Conservation (phyloP, 768 basidiomycete species). For the Russula lepida region DNA sequence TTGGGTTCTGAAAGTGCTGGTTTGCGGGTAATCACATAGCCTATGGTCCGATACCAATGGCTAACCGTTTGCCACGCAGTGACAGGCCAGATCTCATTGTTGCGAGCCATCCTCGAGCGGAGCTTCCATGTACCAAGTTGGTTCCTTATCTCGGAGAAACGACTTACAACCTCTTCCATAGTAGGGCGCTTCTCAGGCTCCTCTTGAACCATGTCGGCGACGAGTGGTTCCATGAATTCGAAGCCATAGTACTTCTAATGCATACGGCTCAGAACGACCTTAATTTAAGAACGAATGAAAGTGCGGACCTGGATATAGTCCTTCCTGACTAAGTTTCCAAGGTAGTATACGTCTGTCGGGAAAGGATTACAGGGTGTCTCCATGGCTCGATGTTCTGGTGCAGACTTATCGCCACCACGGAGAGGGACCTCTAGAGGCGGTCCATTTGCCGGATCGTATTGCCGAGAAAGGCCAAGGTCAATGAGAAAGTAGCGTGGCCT, state of each 20-base stretch:
- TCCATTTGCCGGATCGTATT: neutral
- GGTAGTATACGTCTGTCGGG: slow-evolving; percentile 14
- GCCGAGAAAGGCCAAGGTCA: slow-evolving; percentile 11
- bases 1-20: neutral
- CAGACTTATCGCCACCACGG: slow-evolving; percentile 14
- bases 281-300: neutral
- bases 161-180: slow-evolving; percentile 27
- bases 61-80: neutral
- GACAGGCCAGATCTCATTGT: neutral
- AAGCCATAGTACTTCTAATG: neutral
- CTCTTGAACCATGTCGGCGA: slow-evolving; percentile 30
- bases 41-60: neutral
- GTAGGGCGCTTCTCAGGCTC: slow-evolving; percentile 30
- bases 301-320: neutral
- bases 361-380: slow-evolving; percentile 11
- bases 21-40: neutral
- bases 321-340: slow-evolving; percentile 4
- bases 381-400: slow-evolving; percentile 8
- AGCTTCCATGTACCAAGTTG: neutral
- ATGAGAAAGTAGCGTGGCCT: slow-evolving; percentile 5
- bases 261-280: neutral
- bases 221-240: slow-evolving; percentile 5
- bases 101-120: neutral
- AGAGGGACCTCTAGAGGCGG: slow-evolving; percentile 8
- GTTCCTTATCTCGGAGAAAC: neutral